Conservation (phyloP, 2,329 filamentous ascomycete species). For the Dothistroma septosporum region DNA sequence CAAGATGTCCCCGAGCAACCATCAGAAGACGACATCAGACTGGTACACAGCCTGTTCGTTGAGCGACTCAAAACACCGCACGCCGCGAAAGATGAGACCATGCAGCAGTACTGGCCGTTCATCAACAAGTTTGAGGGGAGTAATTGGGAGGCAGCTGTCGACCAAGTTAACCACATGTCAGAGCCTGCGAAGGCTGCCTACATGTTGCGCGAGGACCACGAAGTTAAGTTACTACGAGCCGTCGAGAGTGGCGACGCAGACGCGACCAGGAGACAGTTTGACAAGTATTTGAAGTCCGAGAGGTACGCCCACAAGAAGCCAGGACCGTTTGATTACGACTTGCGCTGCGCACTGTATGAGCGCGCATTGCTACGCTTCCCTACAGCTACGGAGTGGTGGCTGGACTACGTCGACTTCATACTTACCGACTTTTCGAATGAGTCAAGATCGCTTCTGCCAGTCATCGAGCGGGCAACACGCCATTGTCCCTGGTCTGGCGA, state of each 20-base stretch:
- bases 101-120: slow-evolving; percentile 70
- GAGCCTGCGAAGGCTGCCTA: slow-evolving; percentile 62
- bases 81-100: slow-evolving; percentile 68
- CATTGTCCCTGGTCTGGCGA: slow-evolving; percentile 92
- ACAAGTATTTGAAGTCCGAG: slow-evolving; percentile 84
- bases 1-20: slow-evolving; percentile 59
- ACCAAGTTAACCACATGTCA: slow-evolving; percentile 60
- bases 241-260: slow-evolving; percentile 54
- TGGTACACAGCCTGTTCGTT: slow-evolving; percentile 65
- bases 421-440: slow-evolving; percentile 43
- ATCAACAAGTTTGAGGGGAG: slow-evolving; percentile 62
- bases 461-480: slow-evolving; percentile 74
- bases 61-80: slow-evolving; percentile 70
- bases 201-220: slow-evolving; percentile 56
- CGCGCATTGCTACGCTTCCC: slow-evolving; percentile 72
- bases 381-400: slow-evolving; percentile 72
- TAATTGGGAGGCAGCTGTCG: slow-evolving; percentile 71
- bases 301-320: slow-evolving; percentile 54
- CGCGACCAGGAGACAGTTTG: slow-evolving; percentile 52
- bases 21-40: slow-evolving; percentile 55
- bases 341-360: slow-evolving; percentile 65
- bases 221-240: slow-evolving; percentile 61
- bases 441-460: slow-evolving; percentile 53
- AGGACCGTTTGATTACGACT: slow-evolving; percentile 47
- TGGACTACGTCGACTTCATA: slow-evolving; percentile 75